Conservation (phyloP, 805 yeast species). For the Yamadazyma olivae region DNA sequence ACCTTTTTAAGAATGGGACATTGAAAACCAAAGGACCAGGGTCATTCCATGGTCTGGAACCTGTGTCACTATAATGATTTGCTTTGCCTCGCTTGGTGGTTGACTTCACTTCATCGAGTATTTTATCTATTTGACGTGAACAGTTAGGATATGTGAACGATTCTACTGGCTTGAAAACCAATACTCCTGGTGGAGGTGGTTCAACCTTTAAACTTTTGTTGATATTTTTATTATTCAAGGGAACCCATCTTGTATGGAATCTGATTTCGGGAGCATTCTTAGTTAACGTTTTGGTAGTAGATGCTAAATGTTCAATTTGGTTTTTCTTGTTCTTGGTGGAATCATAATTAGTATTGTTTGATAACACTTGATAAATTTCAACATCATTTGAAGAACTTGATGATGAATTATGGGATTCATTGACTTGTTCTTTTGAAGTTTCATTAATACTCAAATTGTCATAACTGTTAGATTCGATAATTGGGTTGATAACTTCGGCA, state of each 20-base stretch:
- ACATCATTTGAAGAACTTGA: constrained; percentile 22
- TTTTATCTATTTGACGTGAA: constrained; percentile 65
- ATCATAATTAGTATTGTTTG: constrained; percentile 25
- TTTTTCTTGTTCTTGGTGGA: constrained; percentile 20
- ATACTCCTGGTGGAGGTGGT: constrained; percentile 89
- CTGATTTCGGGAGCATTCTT: constrained; percentile 31
- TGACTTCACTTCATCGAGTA: constrained; percentile 64
- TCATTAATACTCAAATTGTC: constrained; percentile 8
- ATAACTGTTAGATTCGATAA: constrained; percentile 22
- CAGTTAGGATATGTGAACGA: constrained; percentile 80
- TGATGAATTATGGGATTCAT: constrained; percentile 1
- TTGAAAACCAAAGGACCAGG: constrained; percentile 59
- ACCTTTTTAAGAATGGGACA: constrained; percentile 24
- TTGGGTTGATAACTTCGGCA: constrained; percentile 68
- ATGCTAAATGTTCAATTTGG: constrained; percentile 3
- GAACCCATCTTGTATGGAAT: constrained; percentile 69
- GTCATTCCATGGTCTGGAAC: constrained; percentile 88
- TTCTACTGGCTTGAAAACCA: constrained; percentile 82
- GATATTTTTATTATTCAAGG: constrained; percentile 45
- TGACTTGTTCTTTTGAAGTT: constrained; percentile 2
- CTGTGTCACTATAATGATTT: constrained; percentile 29
- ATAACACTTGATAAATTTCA: constrained; percentile 43
- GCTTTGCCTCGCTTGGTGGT: constrained; percentile 61
- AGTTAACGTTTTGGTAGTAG: constrained; percentile 21
- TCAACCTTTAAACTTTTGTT: constrained; percentile 57